Conservation (phyloP, 129 eudicot species). For the Helianthus tuberosus region DNA sequence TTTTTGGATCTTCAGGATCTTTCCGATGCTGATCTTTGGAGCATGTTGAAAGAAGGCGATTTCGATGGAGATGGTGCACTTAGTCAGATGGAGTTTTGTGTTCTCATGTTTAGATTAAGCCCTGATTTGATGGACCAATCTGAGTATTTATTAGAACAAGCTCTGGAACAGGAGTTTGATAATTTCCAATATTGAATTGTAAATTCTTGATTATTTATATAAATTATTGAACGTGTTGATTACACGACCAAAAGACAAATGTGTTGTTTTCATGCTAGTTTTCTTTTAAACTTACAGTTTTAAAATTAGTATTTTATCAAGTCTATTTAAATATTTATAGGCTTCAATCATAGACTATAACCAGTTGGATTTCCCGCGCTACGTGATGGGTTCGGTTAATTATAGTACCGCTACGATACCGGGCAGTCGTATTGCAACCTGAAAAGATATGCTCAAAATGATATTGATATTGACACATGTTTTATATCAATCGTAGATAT, state of each 20-base stretch:
- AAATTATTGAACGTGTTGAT: neutral
- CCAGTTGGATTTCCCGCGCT: too few relatives aligned
- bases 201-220: neutral
- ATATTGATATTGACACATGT: too few relatives aligned
- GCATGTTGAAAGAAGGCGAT: constrained; percentile 73
- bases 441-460: too few relatives aligned
- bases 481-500: too few relatives aligned
- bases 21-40: constrained; percentile 53
- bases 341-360: too few relatives aligned
- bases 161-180: constrained; percentile 45
- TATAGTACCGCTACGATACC: too few relatives aligned
- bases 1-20: constrained; percentile 62
- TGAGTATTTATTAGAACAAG: constrained; percentile 61
- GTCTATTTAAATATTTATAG: too few relatives aligned
- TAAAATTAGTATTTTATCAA: too few relatives aligned
- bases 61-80: constrained; percentile 76
- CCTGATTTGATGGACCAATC: constrained; percentile 81
- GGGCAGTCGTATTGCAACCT: too few relatives aligned
- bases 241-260: neutral
- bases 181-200: constrained; percentile 14
- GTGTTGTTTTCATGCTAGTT: neutral
- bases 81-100: constrained; percentile 87
- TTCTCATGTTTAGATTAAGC: constrained; percentile 80
- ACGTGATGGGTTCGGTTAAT: too few relatives aligned
- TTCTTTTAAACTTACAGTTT: neutral